Conservation (phyloP, 352 stramenopile genomes). For the Pythium rishiriense region DNA sequence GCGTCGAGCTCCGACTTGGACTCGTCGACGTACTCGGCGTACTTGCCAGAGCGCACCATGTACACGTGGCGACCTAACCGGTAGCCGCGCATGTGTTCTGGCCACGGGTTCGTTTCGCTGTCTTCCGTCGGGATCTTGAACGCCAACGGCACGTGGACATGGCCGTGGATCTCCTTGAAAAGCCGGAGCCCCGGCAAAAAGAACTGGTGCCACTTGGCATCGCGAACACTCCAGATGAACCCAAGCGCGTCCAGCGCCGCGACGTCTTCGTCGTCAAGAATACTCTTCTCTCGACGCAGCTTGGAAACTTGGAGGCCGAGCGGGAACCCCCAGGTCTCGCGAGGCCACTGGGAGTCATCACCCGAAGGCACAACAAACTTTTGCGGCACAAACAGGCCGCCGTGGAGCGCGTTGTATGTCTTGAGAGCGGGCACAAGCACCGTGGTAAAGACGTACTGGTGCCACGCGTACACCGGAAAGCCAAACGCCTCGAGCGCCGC, state of each 20-base stretch:
- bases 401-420: conserved; percentile 77
- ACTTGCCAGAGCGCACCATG: conserved; percentile 66
- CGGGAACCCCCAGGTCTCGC: conserved; percentile 77
- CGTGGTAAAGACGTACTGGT: conserved; percentile 62
- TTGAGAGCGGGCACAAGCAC: conserved; percentile 75
- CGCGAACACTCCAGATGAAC: conserved; percentile 90
- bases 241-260: conserved; percentile 85
- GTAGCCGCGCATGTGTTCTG: conserved; percentile 47
- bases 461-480: conserved; percentile 61
- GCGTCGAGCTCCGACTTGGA: conserved; percentile 43
- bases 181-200: conserved; percentile 60
- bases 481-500: conserved; percentile 41
- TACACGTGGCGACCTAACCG: conserved; percentile 64
- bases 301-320: conserved; percentile 89
- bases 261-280: conserved; percentile 58
- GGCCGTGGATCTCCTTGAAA: conserved; percentile 61
- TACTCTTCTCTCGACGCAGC: conserved; percentile 66
- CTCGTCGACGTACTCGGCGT: conserved; percentile 43
- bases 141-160: conserved; percentile 56
- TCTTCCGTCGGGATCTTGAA: conserved; percentile 51
- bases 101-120: conserved; percentile 46
- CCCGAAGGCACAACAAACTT: conserved; percentile 85
- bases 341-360: conserved; percentile 64
- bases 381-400: conserved; percentile 91
- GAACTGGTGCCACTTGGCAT: conserved; percentile 71